Conservation (phyloP, 345 rosid species). For the Aquilaria malaccensis region DNA sequence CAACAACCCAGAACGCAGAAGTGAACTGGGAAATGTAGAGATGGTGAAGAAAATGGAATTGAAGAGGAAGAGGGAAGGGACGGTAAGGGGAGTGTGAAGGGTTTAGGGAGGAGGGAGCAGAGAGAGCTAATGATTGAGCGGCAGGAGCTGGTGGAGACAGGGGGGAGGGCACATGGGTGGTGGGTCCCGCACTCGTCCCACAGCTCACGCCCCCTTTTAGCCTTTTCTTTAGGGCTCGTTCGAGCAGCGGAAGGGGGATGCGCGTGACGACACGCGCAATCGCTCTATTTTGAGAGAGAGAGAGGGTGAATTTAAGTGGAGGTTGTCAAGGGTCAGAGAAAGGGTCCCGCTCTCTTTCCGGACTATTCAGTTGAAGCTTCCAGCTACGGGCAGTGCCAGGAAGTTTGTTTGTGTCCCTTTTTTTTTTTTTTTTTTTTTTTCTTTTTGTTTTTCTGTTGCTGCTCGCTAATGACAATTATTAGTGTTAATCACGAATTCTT, state of each 20-base stretch:
- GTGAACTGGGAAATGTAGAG: not conserved
- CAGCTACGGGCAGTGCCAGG: slow-evolving; percentile 26
- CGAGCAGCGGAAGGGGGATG: not conserved
- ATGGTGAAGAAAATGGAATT: not conserved
- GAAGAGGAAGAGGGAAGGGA: not conserved
- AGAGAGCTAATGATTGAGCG: slow-evolving; percentile 79
- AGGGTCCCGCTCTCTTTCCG: slow-evolving; percentile 9
- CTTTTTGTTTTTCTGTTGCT: too few species aligned
- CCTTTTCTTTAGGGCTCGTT: not conserved
- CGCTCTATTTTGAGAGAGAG: not conserved
- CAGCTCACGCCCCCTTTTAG: slow-evolving; percentile 44
- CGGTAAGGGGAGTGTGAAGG: slow-evolving; percentile 2
- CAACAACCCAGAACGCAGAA: too few species aligned
- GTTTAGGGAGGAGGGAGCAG: slow-evolving; percentile 17
- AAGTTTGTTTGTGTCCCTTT: too few species aligned
- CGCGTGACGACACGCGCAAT: slow-evolving; percentile 8
- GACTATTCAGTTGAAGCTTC: slow-evolving; percentile 19
- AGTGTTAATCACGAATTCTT: too few species aligned
- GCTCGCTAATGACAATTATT: not conserved
- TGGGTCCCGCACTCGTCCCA: slow-evolving; percentile 52
- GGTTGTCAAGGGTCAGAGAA: slow-evolving; percentile 1
- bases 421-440: too few species aligned
- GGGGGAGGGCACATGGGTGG: slow-evolving; percentile 96
- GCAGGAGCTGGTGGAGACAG: slow-evolving; percentile 99
- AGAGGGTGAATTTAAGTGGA: slow-evolving; percentile 14